A percentile compares a stretch with the other conserved stretches of the same genome.
These are phyloP conservation scores for Sclerotinia trifoliorum DNA, from an alignment of 2,329 filamentous ascomycete species.

Conservation along the genomic window DNA sequence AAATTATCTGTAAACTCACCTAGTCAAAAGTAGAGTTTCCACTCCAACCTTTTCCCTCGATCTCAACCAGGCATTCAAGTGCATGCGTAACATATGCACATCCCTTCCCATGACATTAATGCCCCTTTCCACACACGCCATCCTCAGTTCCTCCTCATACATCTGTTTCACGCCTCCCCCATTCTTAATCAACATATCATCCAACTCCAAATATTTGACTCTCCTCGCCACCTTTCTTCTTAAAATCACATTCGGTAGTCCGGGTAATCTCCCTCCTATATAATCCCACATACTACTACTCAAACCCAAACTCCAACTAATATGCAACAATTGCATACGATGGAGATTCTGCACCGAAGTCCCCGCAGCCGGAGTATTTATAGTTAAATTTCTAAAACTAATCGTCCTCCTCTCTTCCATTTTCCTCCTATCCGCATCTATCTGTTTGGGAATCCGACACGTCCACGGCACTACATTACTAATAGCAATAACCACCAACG, in stretches of 20 bases:
- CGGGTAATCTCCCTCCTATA: constrained; percentile 42
- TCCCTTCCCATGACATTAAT: constrained; percentile 51
- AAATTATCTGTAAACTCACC: constrained; percentile 35
- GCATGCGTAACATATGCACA: constrained; percentile 42
- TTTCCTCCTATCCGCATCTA: constrained; percentile 55
- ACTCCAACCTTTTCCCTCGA: constrained; percentile 39
- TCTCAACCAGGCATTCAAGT: constrained; percentile 44
- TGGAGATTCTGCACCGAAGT: constrained; percentile 38
- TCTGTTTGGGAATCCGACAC: constrained; percentile 78
- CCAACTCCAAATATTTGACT: constrained; percentile 63
- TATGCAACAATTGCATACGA: constrained; percentile 44
- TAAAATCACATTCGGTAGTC: constrained; percentile 52
- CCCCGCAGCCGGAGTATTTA: constrained; percentile 28
- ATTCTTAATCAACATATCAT: constrained; percentile 66
- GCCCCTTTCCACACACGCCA: constrained; percentile 71
- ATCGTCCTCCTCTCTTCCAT: constrained; percentile 52
- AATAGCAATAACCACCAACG: constrained; percentile 71
- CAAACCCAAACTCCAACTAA: constrained; percentile 43
- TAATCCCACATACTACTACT: constrained; percentile 46
- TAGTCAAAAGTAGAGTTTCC: constrained; percentile 39
- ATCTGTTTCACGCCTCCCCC: constrained; percentile 61
- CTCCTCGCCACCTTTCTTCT: constrained; percentile 51
- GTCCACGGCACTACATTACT: constrained; percentile 72
- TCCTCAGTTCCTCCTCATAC: constrained; percentile 60
- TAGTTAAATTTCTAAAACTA: constrained; percentile 48